Evolutionary conservation across 73 alveolate genomes (phyloP).

Genomic region (Paraurostyla sp.): DNA sequence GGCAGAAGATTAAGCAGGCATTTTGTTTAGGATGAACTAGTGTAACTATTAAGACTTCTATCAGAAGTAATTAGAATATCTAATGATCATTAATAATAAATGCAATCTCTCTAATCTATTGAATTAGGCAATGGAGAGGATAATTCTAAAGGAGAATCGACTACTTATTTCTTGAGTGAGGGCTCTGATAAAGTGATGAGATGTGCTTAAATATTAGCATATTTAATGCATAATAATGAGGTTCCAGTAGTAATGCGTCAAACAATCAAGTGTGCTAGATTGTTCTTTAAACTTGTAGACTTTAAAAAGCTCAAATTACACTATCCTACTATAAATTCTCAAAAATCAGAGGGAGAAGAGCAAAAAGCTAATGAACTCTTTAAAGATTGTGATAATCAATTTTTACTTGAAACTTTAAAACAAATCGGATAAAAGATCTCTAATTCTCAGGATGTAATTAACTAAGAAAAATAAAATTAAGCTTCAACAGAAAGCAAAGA

Average conservation of each 20-base stretch:
- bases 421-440: constrained; percentile 38
- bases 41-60: constrained; percentile 7
- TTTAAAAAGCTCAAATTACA: constrained; percentile 22
- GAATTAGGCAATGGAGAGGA: not conserved
- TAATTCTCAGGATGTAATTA: not conserved
- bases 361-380: not conserved
- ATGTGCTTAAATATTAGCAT: constrained; percentile 51
- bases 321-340: not conserved
- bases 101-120: not conserved
- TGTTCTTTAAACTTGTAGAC: constrained; percentile 60
- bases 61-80: constrained; percentile 57
- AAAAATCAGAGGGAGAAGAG: not conserved
- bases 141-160: not conserved
- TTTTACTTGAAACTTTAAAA: constrained; percentile 29
- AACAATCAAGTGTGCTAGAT: constrained; percentile 61
- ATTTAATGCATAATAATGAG: constrained; percentile 40
- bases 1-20: not conserved
- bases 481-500: too few relatives aligned
- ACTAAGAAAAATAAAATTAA: constrained; percentile 56
- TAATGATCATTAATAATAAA: not conserved
- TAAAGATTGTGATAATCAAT: not conserved
- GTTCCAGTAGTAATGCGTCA: constrained; percentile 55
- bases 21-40: constrained; percentile 7
- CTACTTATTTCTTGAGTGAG: constrained; percentile 44
- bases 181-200: constrained; percentile 54